Percentiles rank a stretch among this genome's conserved stretches.
These are phyloP conservation scores for Poa pratensis DNA, from an alignment of 176 grass and related monocot genomes.

Conservation along the genomic window DNA sequence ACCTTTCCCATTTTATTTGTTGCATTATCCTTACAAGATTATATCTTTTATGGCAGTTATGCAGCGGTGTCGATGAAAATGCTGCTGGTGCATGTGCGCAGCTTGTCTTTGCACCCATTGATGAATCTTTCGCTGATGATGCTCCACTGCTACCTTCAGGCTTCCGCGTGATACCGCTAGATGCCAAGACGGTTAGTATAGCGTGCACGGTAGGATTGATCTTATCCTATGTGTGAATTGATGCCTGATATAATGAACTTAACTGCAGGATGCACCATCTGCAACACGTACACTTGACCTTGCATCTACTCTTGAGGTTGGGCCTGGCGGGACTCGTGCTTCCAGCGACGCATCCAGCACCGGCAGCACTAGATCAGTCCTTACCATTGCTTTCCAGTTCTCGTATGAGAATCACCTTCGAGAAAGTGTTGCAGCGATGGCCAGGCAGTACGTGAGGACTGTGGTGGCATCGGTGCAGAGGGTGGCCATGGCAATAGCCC, in stretches of 20 bases:
- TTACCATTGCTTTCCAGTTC: slow-evolving; percentile 98
- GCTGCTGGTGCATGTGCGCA: slow-evolving; percentile 82
- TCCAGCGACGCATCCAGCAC: slow-evolving; percentile 60
- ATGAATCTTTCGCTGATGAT: slow-evolving; percentile 98
- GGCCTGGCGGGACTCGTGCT: slow-evolving; percentile 67
- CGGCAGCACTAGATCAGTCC: slow-evolving; percentile 71
- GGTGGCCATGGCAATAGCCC: slow-evolving; percentile 91
- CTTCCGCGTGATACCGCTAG: slow-evolving; percentile 89
- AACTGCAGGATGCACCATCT: slow-evolving; percentile 62
- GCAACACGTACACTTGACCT: slow-evolving; percentile 87
- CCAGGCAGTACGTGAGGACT: slow-evolving; percentile 87
- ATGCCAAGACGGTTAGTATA: slow-evolving; percentile 74
- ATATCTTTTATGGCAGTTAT: slow-evolving; percentile 61
- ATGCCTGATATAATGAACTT: background rate
- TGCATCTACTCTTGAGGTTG: slow-evolving; percentile 91
- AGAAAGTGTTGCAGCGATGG: slow-evolving; percentile 89
- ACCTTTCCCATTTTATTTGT: slow-evolving; percentile 3
- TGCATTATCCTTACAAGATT: background rate
- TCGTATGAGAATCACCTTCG: slow-evolving; percentile 92
- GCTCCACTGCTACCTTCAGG: slow-evolving; percentile 84
- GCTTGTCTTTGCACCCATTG: slow-evolving; percentile 97
- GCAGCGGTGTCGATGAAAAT: slow-evolving; percentile 91
- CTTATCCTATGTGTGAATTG: background rate
- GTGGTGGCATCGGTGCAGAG: slow-evolving; percentile 93
- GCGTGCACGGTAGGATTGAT: background rate